Base-by-base conservation (phyloP, 805 yeast species). In the Cyberlindnera euphorbiiphila region DNA sequence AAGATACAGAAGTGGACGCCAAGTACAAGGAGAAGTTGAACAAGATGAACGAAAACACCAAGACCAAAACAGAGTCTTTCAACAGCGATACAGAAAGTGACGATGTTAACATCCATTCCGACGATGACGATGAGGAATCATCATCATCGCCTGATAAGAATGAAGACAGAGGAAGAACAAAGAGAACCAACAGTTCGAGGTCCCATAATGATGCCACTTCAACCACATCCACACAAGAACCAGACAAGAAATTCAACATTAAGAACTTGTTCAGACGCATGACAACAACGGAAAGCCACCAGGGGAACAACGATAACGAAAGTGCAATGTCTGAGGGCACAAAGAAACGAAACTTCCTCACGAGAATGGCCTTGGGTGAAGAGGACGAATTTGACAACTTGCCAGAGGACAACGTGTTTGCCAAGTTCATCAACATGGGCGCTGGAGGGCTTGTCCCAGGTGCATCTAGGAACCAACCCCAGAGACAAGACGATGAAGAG, bases 391-490 rank as follows among this genome's bases (percentile, higher is more conserved):
- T 24, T 11, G 58, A 52, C 9, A 49, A 46, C n/a, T 45, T 48
- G 4, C 54, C 41, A 14, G 56, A 56, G 0, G 54, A 42, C 13
- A 57, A 57, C 1, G 43, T 62, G 23, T 47, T 62, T 8, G 47
- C 60, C 10, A 58, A 46, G 31, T 46, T 61, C 13, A 54, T 64
- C 39, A 60, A 53, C 17, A 21, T 61, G 10, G 53, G 61, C 30
- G 57, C 55, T 18, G 61, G 62, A 27, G 68, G 68, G 4, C 34
- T 65, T 28, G 51, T 49, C 1, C 69, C 70, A 6, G 68, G 66
- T 24, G 61, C 62, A 3, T 21, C 47, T 5, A 57, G 46, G 30
- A 34, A 37, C 0, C 50, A 47, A 18, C 29, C 32, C 1, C 47
- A 45, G 15, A 34, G 37, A 5, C 30, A 43, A 8, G 68, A 64